phyloP scores from a whole-genome alignment of 345 rosid genomes.

The Pistacia integerrima region DNA sequence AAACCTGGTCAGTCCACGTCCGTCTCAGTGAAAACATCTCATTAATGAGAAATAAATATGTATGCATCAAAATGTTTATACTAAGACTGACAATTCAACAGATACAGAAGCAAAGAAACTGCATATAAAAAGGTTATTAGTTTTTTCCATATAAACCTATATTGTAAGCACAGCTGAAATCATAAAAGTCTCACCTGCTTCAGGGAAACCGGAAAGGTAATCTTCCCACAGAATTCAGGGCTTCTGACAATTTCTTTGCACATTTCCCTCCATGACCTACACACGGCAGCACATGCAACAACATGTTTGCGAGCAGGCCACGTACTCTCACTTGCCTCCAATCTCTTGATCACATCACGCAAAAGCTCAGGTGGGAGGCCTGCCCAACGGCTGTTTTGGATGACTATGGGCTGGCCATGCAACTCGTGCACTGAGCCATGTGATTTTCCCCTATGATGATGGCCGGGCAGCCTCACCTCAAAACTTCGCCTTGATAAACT shows the following conservation, averaged over 20 bases:
- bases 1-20: constrained; percentile 13
- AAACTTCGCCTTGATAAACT: constrained; percentile 88
- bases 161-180: background rate
- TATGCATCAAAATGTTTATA: background rate
- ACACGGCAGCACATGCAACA: constrained; percentile 93
- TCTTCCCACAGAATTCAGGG: constrained; percentile 85
- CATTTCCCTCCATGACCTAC: constrained; percentile 95
- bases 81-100: constrained; percentile 1
- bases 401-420: constrained; percentile 54
- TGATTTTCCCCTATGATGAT: constrained; percentile 65
- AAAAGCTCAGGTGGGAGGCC: constrained; percentile 89
- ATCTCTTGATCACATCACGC: constrained; percentile 82
- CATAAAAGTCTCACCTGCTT: constrained; percentile 65
- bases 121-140: background rate
- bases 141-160: background rate
- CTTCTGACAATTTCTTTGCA: constrained; percentile 81
- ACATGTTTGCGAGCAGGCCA: constrained; percentile 95
- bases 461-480: constrained; percentile 74
- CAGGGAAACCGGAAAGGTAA: constrained; percentile 87
- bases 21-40: background rate
- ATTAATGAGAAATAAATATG: constrained; percentile 3
- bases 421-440: constrained; percentile 74
- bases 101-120: constrained; percentile 8
- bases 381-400: constrained; percentile 82
- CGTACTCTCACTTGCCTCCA: constrained; percentile 78